Base-by-base conservation (phyloP, 2,329 filamentous ascomycete genomes). In the Botrytis porri region DNA sequence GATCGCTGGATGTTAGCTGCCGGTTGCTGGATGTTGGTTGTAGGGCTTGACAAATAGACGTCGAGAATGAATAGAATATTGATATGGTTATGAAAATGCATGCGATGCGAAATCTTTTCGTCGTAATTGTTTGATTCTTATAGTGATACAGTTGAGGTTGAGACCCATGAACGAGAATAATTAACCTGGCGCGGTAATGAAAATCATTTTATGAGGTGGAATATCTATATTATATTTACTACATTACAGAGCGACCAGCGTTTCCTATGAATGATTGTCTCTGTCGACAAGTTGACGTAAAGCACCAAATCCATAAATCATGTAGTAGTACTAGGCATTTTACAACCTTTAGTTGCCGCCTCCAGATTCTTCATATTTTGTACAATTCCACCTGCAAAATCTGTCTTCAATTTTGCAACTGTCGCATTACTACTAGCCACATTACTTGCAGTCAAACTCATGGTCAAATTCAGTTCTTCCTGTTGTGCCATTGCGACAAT, bases 351-450 rank as follows among this genome's bases (percentile, higher is more conserved):
- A 32, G 60, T 71, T 20, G 60, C 75, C n/a, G 74, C 74, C 39
- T 65, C 72, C 25, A 78, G 62, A 48, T 78, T 78, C 74, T 72
- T 75, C 76, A 73, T 75, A 54, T 78, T 78, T 41, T 78, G 75
- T 35, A 43, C 43, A 37, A 77, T 77, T 4, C 77, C 77, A 6
- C 77, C 77, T 2, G 43, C 54, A 51, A 78, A 78, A 70, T 78
- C 77, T 39, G 43, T 70, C 66, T 75, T 75, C 66, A 78, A 51
- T 9, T 60, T 74, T 54, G 62, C 73, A 18, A 78, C 75, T 1
- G 76, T 77, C 48, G 64, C 51, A 48, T 74, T 75, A 22, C 73
- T 72, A 14, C 35, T 29, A 3, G 37, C 48, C 1, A 70, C n/a
- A 65, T 76, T 51, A 12, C 9, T 60, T 9, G 75, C 51, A 9